Evolutionary conservation across 2,329 filamentous ascomycete genomes (phyloP).

Genomic region (Xylariaceae sp.): DNA sequence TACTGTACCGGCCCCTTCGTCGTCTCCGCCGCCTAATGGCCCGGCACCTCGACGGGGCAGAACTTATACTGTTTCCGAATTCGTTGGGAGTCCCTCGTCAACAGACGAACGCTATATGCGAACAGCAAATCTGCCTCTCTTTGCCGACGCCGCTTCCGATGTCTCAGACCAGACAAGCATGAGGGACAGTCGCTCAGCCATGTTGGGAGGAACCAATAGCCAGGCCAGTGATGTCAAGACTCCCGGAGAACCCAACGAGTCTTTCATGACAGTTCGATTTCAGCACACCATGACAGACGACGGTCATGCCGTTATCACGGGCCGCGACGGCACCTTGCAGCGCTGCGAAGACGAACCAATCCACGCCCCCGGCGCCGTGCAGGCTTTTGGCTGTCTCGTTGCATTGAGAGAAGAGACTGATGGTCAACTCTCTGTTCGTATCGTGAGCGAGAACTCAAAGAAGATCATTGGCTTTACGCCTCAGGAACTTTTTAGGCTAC

Average conservation of each 20-base stretch:
- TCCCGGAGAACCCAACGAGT: constrained; percentile 32
- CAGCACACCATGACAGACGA: constrained; percentile 73
- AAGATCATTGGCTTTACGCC: constrained; percentile 75
- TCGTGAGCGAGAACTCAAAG: constrained; percentile 79
- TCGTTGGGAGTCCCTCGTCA: constrained; percentile 14
- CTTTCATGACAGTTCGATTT: constrained; percentile 69
- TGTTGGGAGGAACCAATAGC: constrained; percentile 3
- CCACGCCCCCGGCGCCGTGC: constrained; percentile 77
- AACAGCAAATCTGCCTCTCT: constrained; percentile 17
- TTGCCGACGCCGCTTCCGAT: constrained; percentile 27
- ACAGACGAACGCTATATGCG: constrained; percentile 7
- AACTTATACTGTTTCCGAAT: constrained; percentile 15
- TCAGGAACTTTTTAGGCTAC: constrained; percentile 68
- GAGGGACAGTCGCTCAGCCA: constrained; percentile 11
- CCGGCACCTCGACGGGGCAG: constrained; percentile 4
- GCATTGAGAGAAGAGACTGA: constrained; percentile 69
- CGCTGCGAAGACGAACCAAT: constrained; percentile 90
- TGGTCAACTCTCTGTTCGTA: constrained; percentile 65
- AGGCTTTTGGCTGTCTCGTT: constrained; percentile 75
- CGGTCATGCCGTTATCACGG: constrained; percentile 80
- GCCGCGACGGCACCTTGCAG: constrained; percentile 70
- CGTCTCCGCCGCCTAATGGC: constrained; percentile 16
- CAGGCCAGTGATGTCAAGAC: constrained; percentile 7
- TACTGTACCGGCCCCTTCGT: constrained; percentile 14
- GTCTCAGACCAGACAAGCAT: constrained; percentile 19